Evolutionary conservation across 2,329 filamentous ascomycete species (phyloP), one percentile per base, ranked within the genome.

Genomic region (Lachnellula hyalina): DNA sequence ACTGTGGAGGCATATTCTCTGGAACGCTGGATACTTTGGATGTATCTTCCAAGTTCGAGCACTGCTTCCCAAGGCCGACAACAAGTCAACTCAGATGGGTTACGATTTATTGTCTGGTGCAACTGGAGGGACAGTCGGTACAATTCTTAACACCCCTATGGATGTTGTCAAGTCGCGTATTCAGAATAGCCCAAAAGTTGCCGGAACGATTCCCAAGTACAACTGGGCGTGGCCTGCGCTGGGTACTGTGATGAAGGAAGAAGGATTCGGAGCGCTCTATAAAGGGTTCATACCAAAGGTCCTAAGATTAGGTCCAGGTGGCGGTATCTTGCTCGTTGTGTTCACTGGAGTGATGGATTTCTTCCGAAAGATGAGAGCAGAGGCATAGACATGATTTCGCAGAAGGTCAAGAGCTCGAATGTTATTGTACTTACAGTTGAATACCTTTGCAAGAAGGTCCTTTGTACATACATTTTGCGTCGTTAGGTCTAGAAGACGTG

Each of bases 281-380:
- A 99, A 97, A 82, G 94, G 94, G 15, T 99, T 99, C 81, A 69
- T 94, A 60, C 94, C 94, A 64, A 99, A 99, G 83, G 94, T 96
- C 36, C 78, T 96, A 60, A 78, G 89, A 74, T 71, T 87, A 61
- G 84, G 86, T 58, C 87, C 87, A 28, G 87, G 75, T 58, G 73
- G 73, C 65, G 68, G 69, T 63, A 87, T 95, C 65, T 77, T 95
- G 55, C 79, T 95, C 42, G 90, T 93, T 52, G 89, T 94, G 49
- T 94, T 88, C 75, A 92, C 88, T n/a, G 85, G 86, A 53, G 85
- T 92, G 55, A 90, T 90, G 84, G 92, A 96, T 71, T 96, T 95
- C 72, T 96, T 96, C 85, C 83, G 90, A 66, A 84, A 82, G 65
- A 82, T 77, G 67, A 65, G 61, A 54, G 65, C 51, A 28, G 65